A percentile compares a stretch with the other conserved stretches of the same genome.
Evolutionary conservation across 371 early-diverging fungal genomes (phyloP).

Genomic region (Mortierella sp.): DNA sequence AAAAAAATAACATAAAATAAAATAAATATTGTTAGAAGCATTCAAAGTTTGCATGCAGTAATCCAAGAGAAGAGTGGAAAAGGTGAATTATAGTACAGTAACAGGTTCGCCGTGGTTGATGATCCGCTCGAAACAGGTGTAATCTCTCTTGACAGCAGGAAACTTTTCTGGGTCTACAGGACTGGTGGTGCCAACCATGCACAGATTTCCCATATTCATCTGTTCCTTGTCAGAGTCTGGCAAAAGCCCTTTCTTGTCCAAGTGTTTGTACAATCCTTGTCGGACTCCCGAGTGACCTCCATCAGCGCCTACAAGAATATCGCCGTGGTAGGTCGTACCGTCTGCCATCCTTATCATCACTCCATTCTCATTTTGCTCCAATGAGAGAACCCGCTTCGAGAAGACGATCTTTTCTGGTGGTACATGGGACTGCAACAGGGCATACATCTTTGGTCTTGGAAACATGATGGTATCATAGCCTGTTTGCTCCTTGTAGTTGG

Average conservation of each 20-base stretch:
- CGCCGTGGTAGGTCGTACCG: constrained; percentile 20
- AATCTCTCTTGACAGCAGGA: constrained; percentile 9
- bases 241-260: constrained; percentile 7
- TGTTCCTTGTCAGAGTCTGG: constrained; percentile 19
- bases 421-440: constrained; percentile 19
- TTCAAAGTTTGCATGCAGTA: too few relatives aligned
- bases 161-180: constrained; percentile 18
- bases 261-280: constrained; percentile 20
- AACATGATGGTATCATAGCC: constrained; percentile 37
- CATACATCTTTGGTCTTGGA: constrained; percentile 26
- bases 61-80: too few relatives aligned
- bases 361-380: not conserved
- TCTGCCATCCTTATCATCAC: constrained; percentile 23
- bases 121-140: constrained; percentile 7
- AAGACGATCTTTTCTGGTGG: constrained; percentile 27
- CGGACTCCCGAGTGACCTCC: constrained; percentile 36
- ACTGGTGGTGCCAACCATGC: constrained; percentile 30
- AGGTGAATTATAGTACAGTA: too few relatives aligned
- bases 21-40: too few relatives aligned
- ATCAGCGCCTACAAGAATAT: constrained; percentile 36
- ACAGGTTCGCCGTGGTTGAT: too few relatives aligned
- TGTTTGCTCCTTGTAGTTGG: constrained; percentile 3
- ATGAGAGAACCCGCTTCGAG: constrained; percentile 3
- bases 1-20: too few relatives aligned
- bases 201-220: constrained; percentile 22